Evolutionary conservation across 2,329 filamentous ascomycete species (phyloP).

Genomic region (Arthroderma uncinatum): DNA sequence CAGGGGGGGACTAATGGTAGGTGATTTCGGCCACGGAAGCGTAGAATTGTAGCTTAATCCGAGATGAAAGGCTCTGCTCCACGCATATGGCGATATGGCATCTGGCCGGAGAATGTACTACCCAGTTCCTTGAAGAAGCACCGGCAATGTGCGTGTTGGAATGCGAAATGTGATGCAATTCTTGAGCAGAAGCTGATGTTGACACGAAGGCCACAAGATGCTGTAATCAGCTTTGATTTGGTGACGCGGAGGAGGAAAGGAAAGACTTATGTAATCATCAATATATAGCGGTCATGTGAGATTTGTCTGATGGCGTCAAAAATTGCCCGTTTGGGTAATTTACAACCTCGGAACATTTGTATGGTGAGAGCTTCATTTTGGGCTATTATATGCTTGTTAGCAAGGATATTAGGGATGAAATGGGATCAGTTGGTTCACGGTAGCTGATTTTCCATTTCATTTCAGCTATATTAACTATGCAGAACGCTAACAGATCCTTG

Average conservation of each 20-base stretch:
- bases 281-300: too few species aligned
- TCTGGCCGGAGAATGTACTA: neutral
- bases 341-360: neutral
- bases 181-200: slow-evolving; percentile 20
- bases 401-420: too few species aligned
- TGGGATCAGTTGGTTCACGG: too few species aligned
- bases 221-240: slow-evolving; percentile 6
- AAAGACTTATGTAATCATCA: too few species aligned
- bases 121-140: neutral
- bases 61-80: neutral
- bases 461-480: too few species aligned
- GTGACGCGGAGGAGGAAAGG: too few species aligned
- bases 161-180: neutral
- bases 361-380: neutral
- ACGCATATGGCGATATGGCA: neutral
- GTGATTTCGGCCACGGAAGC: neutral
- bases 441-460: too few species aligned
- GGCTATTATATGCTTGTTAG: too few species aligned
- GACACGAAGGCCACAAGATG: slow-evolving; percentile 30
- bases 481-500: too few species aligned
- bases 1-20: neutral
- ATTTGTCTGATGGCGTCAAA: too few species aligned
- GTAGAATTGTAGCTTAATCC: neutral
- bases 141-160: neutral
- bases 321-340: neutral